Base-by-base conservation (phyloP, 768 basidiomycete genomes). In the Mycena crocata region DNA sequence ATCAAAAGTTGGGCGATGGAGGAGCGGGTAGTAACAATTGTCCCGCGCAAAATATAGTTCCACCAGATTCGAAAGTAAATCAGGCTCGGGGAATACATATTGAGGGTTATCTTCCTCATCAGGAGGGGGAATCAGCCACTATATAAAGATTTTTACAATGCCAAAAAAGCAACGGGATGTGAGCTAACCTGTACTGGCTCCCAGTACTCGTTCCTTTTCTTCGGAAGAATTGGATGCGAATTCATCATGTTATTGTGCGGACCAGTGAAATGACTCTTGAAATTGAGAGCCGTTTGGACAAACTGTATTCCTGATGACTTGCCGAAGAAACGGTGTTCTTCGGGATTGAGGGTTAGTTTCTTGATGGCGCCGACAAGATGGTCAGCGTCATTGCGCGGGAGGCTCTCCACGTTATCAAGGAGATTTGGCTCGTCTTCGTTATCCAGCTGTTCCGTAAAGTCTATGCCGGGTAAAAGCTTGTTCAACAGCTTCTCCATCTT, bases 1-100 rank as follows among this genome's bases (percentile, higher is more conserved):
- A 51, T 90, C 84, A 66, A 96, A 95, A 17, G 87, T 87, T 0
- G 89, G 89, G 0, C 88, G 85, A 73, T 95, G 94, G 5, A 97
- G 79, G 12, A 95, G 78, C 1, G 94, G 93, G 5, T 85, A 74
- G 54, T 86, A 82, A 3, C 73, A 66, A 70, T 94, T 91, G 66
- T 84, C 67, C 31, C 86, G 68, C 0, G 64, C 69, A 74, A 96
- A 63, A 19, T 63, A 63, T 19, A 84, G 75, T 42, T 90, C 82
- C 51, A 93, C 79, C n/a, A 97, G 84, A 0, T 67, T 64, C 1
- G 71, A 57, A 7, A 87, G 80, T 17, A 95, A 80, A 52, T 89
- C 88, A 3, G 77, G 68, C 1, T 85, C 83, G 0, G 90, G 90
- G 57, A 86, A 90, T 26, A 52, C 63, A 66, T 84, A 87, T 10